phyloP scores from a whole-genome alignment of 352 stramenopile species.

The Phytopythium vexans region DNA sequence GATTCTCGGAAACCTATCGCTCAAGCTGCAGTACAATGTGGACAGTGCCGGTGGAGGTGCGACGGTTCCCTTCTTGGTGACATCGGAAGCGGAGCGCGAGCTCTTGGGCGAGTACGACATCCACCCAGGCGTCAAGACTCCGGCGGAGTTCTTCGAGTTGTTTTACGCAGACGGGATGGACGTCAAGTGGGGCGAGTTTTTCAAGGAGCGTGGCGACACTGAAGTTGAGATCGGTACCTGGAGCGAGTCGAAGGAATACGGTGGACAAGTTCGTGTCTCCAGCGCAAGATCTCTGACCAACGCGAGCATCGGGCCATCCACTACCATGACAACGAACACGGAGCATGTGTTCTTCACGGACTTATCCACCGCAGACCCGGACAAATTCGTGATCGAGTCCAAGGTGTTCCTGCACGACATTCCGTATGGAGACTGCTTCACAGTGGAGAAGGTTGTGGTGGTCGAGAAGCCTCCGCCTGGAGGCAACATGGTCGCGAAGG shows the following conservation, averaged over 20 bases:
- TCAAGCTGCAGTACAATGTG: slow-evolving; percentile 70
- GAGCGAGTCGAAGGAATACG: slow-evolving; percentile 58
- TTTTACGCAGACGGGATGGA: slow-evolving; percentile 59
- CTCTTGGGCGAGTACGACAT: slow-evolving; percentile 68
- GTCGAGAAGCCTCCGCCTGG: slow-evolving; percentile 43
- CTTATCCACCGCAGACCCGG: slow-evolving; percentile 24
- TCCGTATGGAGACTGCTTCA: slow-evolving; percentile 84
- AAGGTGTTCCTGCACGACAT: slow-evolving; percentile 80
- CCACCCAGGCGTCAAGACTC: slow-evolving; percentile 43
- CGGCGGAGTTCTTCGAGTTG: slow-evolving; percentile 56
- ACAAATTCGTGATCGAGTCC: slow-evolving; percentile 58
- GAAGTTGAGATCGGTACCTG: slow-evolving; percentile 73
- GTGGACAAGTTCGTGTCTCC: slow-evolving; percentile 58
- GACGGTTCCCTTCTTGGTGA: slow-evolving; percentile 65
- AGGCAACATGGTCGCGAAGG: slow-evolving; percentile 44
- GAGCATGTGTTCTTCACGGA: slow-evolving; percentile 59
- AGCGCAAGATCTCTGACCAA: slow-evolving; percentile 76
- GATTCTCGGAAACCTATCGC: slow-evolving; percentile 64
- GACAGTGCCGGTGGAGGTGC: slow-evolving; percentile 39
- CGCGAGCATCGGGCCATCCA: slow-evolving; percentile 74
- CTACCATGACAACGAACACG: slow-evolving; percentile 81
- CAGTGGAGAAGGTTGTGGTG: slow-evolving; percentile 63
- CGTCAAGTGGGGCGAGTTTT: slow-evolving; percentile 53
- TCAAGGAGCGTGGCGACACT: slow-evolving; percentile 68
- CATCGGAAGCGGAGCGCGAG: slow-evolving; percentile 59